Percentiles rank a stretch among this genome's conserved stretches.
These are phyloP conservation scores for Bigelowiella natans DNA, from an alignment of 78 protist genomes.

Conservation along the genomic window DNA sequence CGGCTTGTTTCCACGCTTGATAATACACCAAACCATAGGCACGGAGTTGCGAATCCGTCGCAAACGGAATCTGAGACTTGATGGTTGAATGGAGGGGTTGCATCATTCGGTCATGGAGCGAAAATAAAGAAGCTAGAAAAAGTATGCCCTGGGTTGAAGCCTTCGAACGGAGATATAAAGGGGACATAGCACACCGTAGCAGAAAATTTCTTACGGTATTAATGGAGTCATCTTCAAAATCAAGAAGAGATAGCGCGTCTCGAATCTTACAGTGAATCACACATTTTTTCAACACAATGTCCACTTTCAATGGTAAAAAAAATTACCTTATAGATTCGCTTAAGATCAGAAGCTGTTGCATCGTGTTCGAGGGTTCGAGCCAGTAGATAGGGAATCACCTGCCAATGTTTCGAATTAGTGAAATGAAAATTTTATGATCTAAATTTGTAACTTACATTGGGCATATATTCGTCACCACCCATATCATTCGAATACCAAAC, in stretches of 20 bases:
- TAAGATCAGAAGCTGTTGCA: neutral
- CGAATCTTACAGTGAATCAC: too few relatives aligned
- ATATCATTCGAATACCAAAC: neutral
- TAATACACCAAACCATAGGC: slow-evolving; percentile 49
- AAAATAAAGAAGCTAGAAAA: slow-evolving; percentile 33
- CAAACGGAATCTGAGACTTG: slow-evolving; percentile 10
- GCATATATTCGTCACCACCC: neutral
- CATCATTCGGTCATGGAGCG: slow-evolving; percentile 5
- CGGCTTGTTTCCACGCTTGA: slow-evolving; percentile 55
- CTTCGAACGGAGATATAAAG: neutral
- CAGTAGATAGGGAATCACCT: neutral
- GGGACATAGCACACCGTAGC: neutral
- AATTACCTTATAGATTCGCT: neutral
- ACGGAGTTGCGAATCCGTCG: neutral
- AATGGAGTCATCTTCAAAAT: neutral
- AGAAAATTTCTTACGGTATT: neutral
- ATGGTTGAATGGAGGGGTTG: slow-evolving; percentile 38
- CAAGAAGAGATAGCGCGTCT: neutral
- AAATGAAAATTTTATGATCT: too few relatives aligned
- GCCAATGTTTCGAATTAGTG: too few relatives aligned
- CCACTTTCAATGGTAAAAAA: too few relatives aligned
- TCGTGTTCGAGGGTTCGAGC: neutral
- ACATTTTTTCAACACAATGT: too few relatives aligned
- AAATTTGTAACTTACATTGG: too few relatives aligned
- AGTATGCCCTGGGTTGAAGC: slow-evolving; percentile 19